These are phyloP conservation scores for Phascolomyces articulosus DNA, from an alignment of 371 early-diverging fungal species.

Conservation along the genomic window DNA sequence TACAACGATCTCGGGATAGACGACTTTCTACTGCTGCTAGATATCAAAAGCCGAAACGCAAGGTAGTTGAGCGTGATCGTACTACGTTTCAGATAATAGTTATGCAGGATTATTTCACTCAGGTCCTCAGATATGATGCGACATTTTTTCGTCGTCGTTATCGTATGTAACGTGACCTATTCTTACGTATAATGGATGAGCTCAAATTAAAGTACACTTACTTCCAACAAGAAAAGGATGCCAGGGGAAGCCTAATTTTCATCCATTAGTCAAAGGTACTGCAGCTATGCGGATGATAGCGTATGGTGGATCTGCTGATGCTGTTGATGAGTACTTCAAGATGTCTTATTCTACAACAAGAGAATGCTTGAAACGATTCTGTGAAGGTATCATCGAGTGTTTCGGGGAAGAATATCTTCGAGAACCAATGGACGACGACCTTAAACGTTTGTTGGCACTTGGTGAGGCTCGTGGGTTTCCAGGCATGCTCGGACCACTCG, in stretches of 20 bases:
- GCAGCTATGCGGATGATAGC: constrained; percentile 1
- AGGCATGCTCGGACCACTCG: neutral
- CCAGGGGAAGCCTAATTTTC: neutral
- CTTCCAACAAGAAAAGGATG: neutral
- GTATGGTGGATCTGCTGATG: constrained; percentile 6
- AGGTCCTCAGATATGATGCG: neutral
- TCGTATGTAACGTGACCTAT: neutral
- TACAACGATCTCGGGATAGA: neutral
- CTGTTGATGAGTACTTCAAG: constrained; percentile 1
- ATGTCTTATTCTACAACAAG: neutral
- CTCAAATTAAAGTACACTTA: neutral
- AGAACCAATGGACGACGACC: neutral
- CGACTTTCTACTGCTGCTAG: neutral
- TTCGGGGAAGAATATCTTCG: neutral
- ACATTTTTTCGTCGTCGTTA: neutral
- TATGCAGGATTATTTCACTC: neutral
- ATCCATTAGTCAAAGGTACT: neutral
- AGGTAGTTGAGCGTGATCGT: neutral
- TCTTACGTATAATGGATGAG: neutral
- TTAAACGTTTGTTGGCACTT: neutral
- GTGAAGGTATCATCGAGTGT: neutral
- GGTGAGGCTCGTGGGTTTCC: neutral
- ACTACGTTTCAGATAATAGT: neutral
- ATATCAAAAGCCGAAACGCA: neutral
- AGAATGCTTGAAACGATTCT: neutral